Base-by-base conservation (phyloP, 768 basidiomycete genomes). In the Pisolithus orientalis region DNA sequence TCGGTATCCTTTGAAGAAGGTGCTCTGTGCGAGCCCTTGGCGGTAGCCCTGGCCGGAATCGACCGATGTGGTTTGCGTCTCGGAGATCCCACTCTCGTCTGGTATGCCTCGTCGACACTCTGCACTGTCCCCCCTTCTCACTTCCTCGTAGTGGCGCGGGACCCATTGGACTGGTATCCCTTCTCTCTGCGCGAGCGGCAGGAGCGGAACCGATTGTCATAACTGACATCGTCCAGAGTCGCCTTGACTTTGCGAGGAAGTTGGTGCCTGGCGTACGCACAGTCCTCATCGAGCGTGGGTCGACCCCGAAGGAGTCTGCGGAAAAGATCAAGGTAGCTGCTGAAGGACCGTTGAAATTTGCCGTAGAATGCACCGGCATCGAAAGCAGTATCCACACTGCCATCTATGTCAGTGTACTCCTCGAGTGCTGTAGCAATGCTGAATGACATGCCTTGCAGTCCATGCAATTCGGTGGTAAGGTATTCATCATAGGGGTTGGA, bases 181-280 rank as follows among this genome's bases (percentile, higher is more conserved):
- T 85, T 17, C 73, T 85, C 29, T 79, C 83, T 47, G 80, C 83
- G 6, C 73, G 81, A 43, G 84, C 84, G 44, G 84, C 84, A 39
- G 84, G 84, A 6, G 84, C 83, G 14, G 82, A 85, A 52, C 84
- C 84, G 6, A 78, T 85, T 53, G 72, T 85, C 46, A 85, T 85
- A 38, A 85, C 84, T 11, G 84, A 85, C 61, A 70, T 85, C 45
- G 76, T 85, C 64, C 78, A 82, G 59, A 80, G 72, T 52, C 80
- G 84, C 21, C 72, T 85, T 11, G 82, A 84, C 58, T 84, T 85
- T 47, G 84, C 84, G 5, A 82, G 79, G 68, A 75, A 73, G 47
- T 65, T 85, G 17, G 76, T 81, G 16, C 82, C 83, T 38, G 73
- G 79, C 28, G 80, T 82, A 24, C 76, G 74, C 16, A 79, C 82